These are phyloP conservation scores for Mucor indicus DNA, from an alignment of 371 early-diverging fungal genomes.

Conservation along the genomic window DNA sequence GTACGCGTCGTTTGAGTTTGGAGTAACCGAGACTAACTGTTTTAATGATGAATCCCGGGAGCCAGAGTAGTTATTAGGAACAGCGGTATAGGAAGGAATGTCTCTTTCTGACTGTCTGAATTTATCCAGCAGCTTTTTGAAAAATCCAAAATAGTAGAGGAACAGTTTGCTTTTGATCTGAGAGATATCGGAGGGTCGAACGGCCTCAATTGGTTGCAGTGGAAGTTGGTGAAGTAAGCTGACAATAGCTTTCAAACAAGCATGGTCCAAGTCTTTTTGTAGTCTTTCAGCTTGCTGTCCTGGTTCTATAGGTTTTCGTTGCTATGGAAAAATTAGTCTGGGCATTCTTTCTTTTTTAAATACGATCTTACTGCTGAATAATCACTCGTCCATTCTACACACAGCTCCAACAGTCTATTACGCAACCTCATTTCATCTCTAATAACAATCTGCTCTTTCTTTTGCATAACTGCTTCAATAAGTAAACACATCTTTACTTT, in stretches of 20 bases:
- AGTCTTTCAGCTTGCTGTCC: conserved; percentile 50
- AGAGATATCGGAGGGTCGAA: conserved; percentile 53
- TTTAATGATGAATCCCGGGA: not conserved
- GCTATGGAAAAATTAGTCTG: not conserved
- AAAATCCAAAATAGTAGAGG: conserved; percentile 81
- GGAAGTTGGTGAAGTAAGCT: conserved; percentile 77
- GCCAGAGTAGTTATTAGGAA: not conserved
- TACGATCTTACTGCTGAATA: conserved; percentile 45
- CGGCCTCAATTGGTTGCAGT: conserved; percentile 69
- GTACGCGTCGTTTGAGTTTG: not conserved
- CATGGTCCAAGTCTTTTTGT: conserved; percentile 75
- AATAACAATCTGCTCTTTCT: conserved; percentile 75
- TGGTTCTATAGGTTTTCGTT: conserved; percentile 24
- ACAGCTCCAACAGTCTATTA: conserved; percentile 73
- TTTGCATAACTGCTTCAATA: conserved; percentile 74
- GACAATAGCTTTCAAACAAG: conserved; percentile 81
- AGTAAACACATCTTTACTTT: conserved; percentile 84
- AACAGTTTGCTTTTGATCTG: conserved; percentile 74
- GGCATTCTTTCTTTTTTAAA: not conserved
- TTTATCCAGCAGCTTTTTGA: conserved; percentile 78
- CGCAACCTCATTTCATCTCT: conserved; percentile 81
- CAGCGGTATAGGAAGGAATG: not conserved
- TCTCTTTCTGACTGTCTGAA: conserved; percentile 62
- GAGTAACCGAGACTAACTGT: too few relatives aligned
- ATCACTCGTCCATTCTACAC: conserved; percentile 87